Base-by-base conservation (phyloP, 106 monocot genomes). In the Hemerocallis citrina region DNA sequence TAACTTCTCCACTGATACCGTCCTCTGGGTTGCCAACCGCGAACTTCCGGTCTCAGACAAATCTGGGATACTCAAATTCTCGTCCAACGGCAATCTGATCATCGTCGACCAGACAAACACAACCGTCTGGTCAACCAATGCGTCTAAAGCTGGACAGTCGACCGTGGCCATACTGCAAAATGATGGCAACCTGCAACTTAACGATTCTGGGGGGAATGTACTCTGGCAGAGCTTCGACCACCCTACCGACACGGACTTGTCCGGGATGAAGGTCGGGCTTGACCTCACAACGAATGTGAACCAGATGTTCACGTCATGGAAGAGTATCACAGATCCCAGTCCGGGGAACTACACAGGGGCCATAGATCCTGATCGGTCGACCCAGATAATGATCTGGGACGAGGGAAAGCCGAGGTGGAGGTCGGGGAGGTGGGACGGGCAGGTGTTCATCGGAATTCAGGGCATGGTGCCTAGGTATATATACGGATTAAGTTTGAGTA, bases 21-120 rank as follows among this genome's bases (percentile, higher is more conserved):
- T 74, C 17, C 19, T 81, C 5, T 85, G 85, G 85, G 85, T 85
- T 1, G 85, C 81, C 29, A 85, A 86, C 56, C 71, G 86, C 20
- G 69, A 72, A 3, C 48, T 28, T n/a, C 78, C 81, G 0, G 37
- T 81, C 13, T n/a, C 14, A 12, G 65, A 72, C 58, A 29, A n/a
- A 12, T 30, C 57, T 1, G 70, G 62, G 6, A 50, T 62, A 8
- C 48, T 80, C 22, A 29, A 46, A 24, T 34, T 81, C 6, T 50
- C 50, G 23, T 1, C 50, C 1, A 49, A 72, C 15, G 64, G 71
- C 1, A 72, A 81, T 41, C 70, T 81, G 49, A 77, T 67, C 29
- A 12, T 77, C 24, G 34, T 56, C 13, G 68, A 71, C 27, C 45
- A 39, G 0, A 25, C 28, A 6, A 36, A 45, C 15, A 63, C 7